phyloP scores from a whole-genome alignment of 1,139 yeast genomes.

The Zhuliangozyma blackwelliae region DNA sequence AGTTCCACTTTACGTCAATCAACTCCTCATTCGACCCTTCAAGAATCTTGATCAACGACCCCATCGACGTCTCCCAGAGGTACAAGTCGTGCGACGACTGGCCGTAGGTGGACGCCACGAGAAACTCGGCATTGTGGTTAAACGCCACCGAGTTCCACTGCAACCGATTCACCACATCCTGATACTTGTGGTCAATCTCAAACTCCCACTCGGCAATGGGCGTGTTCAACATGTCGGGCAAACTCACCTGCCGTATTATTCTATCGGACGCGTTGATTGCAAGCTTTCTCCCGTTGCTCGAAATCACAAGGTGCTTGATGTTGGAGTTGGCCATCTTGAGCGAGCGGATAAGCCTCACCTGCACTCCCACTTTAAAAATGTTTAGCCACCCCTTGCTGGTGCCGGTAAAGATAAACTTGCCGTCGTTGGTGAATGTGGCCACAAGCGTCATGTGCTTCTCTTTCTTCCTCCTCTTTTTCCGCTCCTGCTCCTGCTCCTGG shows the following conservation, averaged over 20 bases:
- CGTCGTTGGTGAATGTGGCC: constrained; percentile 38
- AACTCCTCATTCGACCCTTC: constrained; percentile 92
- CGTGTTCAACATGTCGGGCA: constrained; percentile 45
- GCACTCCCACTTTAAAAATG: constrained; percentile 25
- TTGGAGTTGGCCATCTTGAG: constrained; percentile 60
- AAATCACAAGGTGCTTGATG: constrained; percentile 65
- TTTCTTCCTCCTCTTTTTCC: constrained; percentile 10
- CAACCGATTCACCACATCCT: constrained; percentile 81
- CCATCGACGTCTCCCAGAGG: constrained; percentile 90
- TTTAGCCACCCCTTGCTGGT: constrained; percentile 78
- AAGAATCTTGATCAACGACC: constrained; percentile 79
- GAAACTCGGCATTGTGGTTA: constrained; percentile 75
- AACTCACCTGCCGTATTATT: constrained; percentile 63
- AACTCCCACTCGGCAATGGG: constrained; percentile 46
- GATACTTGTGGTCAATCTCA: constrained; percentile 77
- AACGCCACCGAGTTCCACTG: constrained; percentile 87
- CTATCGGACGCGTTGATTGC: constrained; percentile 83
- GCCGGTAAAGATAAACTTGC: constrained; percentile 60
- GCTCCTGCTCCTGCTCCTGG: constrained; percentile 15
- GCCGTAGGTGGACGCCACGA: constrained; percentile 86
- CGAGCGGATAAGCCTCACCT: constrained; percentile 3
- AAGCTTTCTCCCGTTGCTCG: constrained; percentile 63
- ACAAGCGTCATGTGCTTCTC: constrained; percentile 29
- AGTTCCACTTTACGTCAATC: constrained; percentile 84
- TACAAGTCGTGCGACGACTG: constrained; percentile 83